Evolutionary conservation across 352 stramenopile species (phyloP), one percentile per base, ranked within the genome.

Genomic region (Aphanomyces stellatus): DNA sequence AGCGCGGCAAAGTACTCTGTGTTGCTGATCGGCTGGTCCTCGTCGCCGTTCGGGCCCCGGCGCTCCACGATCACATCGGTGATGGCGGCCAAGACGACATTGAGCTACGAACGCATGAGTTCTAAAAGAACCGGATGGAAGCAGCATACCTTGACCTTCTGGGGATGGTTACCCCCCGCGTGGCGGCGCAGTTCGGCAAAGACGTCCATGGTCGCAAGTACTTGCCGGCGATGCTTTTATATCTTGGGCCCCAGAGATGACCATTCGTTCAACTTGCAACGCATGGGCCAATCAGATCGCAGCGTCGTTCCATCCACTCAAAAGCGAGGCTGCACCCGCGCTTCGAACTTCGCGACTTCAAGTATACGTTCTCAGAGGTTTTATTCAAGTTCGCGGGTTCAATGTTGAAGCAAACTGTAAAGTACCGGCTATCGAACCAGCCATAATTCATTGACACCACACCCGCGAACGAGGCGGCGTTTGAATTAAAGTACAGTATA

Each of bases 1-100:
- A 94, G 76, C 62, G 86, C 83, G 13, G 86, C 86, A 62, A 94
- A 94, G 69, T 94, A 94, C 76, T 94, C 86, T 33, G 83, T 91
- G 68, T 76, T 78, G n/a, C 84, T 88, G 56, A 88, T 83, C 15
- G 81, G 69, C 62, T 42, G 22, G 1, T 48, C 43, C 11, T 42
- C 40, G 33, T 72, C 71, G 22, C 30, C 60, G 37, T 25, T 71
- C 40, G 15, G 2, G 10, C 30, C 22, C 65, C 86, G 82, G 22
- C 82, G 84, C 65, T 94, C 86, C 62, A 84, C 77, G 74, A 94
- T 94, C 51, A 94, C 81, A 28, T 94, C 84, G 19, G 76, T 82
- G 72, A 91, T 91, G 62, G 83, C 86, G 63, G 72, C 81, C 24
- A 94, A 78, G 67, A 94, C 84, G 55, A 94, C 80, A 68, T 90